Conservation (phyloP, 805 yeast genomes). For the Kluyveromyces nonfermentans region DNA sequence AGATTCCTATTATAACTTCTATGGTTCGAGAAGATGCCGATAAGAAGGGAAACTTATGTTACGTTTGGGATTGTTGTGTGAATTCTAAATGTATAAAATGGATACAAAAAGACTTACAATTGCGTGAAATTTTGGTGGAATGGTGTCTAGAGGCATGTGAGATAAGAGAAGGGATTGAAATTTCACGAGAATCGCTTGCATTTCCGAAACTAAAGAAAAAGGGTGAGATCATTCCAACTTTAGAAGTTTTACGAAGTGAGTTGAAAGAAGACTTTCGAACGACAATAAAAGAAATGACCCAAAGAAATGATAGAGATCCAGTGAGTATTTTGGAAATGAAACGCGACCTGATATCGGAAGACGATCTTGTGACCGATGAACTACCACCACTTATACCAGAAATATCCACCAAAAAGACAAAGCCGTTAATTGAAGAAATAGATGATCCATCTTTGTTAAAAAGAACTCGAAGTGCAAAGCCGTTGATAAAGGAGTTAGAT, state of each 20-base stretch:
- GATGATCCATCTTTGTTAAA: conserved; percentile 20
- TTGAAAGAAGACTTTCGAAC: conserved; percentile 32
- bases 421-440: conserved; percentile 50
- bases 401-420: conserved; percentile 10
- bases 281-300: conserved; percentile 23
- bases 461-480: not conserved
- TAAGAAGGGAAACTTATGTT: conserved; percentile 56
- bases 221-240: conserved; percentile 42
- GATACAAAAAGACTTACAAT: conserved; percentile 47
- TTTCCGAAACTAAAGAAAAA: conserved; percentile 67
- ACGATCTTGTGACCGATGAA: conserved; percentile 13
- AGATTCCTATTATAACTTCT: conserved; percentile 70
- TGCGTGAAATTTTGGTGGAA: conserved; percentile 60
- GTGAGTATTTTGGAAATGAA: conserved; percentile 36
- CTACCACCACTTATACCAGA: conserved; percentile 25
- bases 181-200: conserved; percentile 51
- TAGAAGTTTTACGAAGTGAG: conserved; percentile 39
- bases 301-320: conserved; percentile 34
- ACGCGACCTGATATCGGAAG: conserved; percentile 18
- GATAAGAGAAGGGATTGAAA: conserved; percentile 36
- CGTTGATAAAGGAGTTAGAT: not conserved
- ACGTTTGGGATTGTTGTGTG: conserved; percentile 74
- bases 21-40: conserved; percentile 46
- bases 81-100: conserved; percentile 54
- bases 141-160: conserved; percentile 82